Conservation (phyloP, 2,329 filamentous ascomycete genomes). For the Epichloe aotearoae region DNA sequence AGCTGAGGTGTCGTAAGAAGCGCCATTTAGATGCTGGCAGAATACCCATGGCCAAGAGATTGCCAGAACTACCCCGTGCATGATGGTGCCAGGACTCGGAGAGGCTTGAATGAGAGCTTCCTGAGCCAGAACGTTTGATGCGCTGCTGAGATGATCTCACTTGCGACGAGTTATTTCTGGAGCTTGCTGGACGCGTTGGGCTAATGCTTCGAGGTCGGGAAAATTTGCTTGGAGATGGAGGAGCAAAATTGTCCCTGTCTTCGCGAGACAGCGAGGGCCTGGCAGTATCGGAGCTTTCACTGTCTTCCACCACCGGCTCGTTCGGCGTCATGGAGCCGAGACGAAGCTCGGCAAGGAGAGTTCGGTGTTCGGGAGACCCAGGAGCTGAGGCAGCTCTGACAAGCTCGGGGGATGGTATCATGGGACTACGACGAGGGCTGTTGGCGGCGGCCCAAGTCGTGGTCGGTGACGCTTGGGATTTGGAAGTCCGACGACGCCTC, state of each 20-base stretch:
- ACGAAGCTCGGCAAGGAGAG: slow-evolving; percentile 35
- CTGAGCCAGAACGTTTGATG: slow-evolving; percentile 75
- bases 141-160: slow-evolving; percentile 60
- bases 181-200: slow-evolving; percentile 61
- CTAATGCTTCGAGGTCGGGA: slow-evolving; percentile 62
- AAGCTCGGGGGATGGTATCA: slow-evolving; percentile 50
- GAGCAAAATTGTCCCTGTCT: slow-evolving; percentile 31
- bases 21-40: slow-evolving; percentile 86
- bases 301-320: slow-evolving; percentile 34
- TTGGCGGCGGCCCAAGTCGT: slow-evolving; percentile 48
- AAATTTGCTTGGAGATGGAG: slow-evolving; percentile 28
- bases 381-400: slow-evolving; percentile 57
- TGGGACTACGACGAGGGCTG: slow-evolving; percentile 49
- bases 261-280: slow-evolving; percentile 31
- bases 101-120: slow-evolving; percentile 76
- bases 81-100: slow-evolving; percentile 49
- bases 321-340: slow-evolving; percentile 46
- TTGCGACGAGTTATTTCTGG: slow-evolving; percentile 57
- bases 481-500: slow-evolving; percentile 74
- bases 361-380: slow-evolving; percentile 41
- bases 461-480: slow-evolving; percentile 68
- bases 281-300: slow-evolving; percentile 17
- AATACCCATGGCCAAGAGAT: slow-evolving; percentile 56
- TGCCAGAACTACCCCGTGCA: slow-evolving; percentile 62
- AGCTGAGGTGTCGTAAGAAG: slow-evolving; percentile 79